Conservation (phyloP, 176 grass and related monocot genomes). For the Coix lacrymajobi region DNA sequence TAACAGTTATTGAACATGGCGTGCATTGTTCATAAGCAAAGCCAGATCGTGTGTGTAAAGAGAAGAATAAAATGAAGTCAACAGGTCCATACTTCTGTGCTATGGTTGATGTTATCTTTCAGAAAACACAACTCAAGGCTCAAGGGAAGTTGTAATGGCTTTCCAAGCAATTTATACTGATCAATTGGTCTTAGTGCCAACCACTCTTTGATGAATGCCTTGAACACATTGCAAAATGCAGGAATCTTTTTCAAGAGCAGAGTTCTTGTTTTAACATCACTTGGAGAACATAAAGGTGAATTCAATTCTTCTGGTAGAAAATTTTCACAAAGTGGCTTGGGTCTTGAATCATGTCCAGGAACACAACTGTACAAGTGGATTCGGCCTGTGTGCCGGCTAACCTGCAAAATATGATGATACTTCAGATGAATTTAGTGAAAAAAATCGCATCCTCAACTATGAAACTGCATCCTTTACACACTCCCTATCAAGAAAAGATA, state of each 20-base stretch:
- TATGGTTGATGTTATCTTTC: conserved; percentile 65
- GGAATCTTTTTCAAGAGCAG: conserved; percentile 57
- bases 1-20: neutral
- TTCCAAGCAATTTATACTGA: conserved; percentile 73
- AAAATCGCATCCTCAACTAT: neutral
- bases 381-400: conserved; percentile 83
- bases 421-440: neutral
- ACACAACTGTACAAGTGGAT: conserved; percentile 92
- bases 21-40: neutral
- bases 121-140: conserved; percentile 79
- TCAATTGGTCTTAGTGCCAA: conserved; percentile 74
- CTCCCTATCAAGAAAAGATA: neutral
- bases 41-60: neutral
- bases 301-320: conserved; percentile 88
- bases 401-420: conserved; percentile 44
- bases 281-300: conserved; percentile 36
- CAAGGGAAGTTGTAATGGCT: conserved; percentile 85
- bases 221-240: conserved; percentile 62
- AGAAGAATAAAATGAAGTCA: conserved; percentile 12
- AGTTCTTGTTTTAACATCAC: conserved; percentile 36
- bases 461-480: neutral
- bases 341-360: conserved; percentile 70
- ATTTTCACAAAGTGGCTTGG: conserved; percentile 85
- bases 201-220: conserved; percentile 84
- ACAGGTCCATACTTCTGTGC: conserved; percentile 43